Evolutionary conservation across 1,284 basidiomycete genomes (phyloP), one percentile per base, ranked within the genome.

Genomic region (Fomes fomentarius): DNA sequence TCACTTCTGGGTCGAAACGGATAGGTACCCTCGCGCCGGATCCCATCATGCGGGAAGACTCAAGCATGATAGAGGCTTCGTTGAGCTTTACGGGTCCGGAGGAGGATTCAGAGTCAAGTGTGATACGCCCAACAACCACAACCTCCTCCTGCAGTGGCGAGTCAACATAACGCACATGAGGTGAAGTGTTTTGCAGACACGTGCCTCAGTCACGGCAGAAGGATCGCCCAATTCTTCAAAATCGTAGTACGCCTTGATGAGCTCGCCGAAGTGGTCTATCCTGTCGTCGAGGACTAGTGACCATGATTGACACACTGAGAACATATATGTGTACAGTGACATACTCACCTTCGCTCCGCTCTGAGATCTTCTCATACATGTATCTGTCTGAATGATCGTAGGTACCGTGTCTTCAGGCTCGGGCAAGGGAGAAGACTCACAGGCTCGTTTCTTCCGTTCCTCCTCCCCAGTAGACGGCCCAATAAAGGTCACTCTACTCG

Each of bases 281-380:
- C 84, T 77, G 55, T 89, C 85, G 65, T 97, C 94, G 42, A 97
- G 80, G 15, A 76, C 91, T 93, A 25, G 52, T 25, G 35, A 30
- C 21, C 15, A 28, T 38, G 30, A 28, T 17, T 15, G n/a, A n/a
- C n/a, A n/a, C n/a, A n/a, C n/a, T n/a, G n/a, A n/a, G n/a, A n/a
- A n/a, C n/a, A n/a, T n/a, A n/a, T n/a, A n/a, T n/a, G n/a, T n/a
- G n/a, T n/a, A n/a, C n/a, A n/a, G n/a, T n/a, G n/a, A n/a, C 46
- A n/a, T 21, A 62, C 72, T 55, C 64, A 92, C 92, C 84, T 78
- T 90, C 88, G 58, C 91, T 88, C 31, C 94, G 79, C 65, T 91
- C 90, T 1, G 84, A 83, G 17, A 91, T 78, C 72, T 93, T 94
- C 70, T 96, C 94, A 67, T 91, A 94, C 93, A 96, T 96, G 71